phyloP scores from a whole-genome alignment of 169 alveolate genomes.

The Theileria parva region DNA sequence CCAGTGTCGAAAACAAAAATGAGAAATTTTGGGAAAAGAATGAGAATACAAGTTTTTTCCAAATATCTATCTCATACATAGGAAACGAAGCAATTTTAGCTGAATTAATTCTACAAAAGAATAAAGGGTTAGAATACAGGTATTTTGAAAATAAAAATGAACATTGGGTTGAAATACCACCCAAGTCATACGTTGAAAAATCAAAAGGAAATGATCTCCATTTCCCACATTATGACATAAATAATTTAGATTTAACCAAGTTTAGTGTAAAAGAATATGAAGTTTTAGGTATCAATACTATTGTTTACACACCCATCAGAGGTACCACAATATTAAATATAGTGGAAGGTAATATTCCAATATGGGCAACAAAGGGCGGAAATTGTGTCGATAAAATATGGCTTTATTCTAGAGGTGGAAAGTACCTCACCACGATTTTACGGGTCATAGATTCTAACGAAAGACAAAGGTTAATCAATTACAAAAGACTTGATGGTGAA shows the following conservation, averaged over 20 bases:
- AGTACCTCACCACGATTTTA: background rate
- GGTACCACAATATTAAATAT: slow-evolving; percentile 8
- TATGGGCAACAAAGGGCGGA: slow-evolving; percentile 18
- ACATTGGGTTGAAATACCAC: slow-evolving; percentile 1
- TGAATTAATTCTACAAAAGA: background rate
- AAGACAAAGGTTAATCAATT: background rate
- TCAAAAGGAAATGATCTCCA: background rate
- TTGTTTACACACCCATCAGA: slow-evolving; percentile 1
- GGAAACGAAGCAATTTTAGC: background rate
- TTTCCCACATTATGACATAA: slow-evolving; percentile 6
- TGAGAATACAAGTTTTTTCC: background rate
- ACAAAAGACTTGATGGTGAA: slow-evolving; percentile 6
- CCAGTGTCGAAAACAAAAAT: background rate
- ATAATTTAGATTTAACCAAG: slow-evolving; percentile 2
- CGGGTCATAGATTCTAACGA: slow-evolving; percentile 2
- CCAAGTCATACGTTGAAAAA: background rate
- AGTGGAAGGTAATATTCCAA: slow-evolving; percentile 11
- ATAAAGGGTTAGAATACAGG: background rate
- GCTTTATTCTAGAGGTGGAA: slow-evolving; percentile 14
- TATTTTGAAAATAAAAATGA: slow-evolving; percentile 1
- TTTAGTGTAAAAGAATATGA: slow-evolving; percentile 1
- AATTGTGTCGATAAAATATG: slow-evolving; percentile 14
- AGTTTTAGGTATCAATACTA: background rate
- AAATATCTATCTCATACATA: background rate
- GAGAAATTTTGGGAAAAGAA: slow-evolving; percentile 10